Conservation (phyloP, 176 grass and related monocot genomes). For the Zea luxurians region DNA sequence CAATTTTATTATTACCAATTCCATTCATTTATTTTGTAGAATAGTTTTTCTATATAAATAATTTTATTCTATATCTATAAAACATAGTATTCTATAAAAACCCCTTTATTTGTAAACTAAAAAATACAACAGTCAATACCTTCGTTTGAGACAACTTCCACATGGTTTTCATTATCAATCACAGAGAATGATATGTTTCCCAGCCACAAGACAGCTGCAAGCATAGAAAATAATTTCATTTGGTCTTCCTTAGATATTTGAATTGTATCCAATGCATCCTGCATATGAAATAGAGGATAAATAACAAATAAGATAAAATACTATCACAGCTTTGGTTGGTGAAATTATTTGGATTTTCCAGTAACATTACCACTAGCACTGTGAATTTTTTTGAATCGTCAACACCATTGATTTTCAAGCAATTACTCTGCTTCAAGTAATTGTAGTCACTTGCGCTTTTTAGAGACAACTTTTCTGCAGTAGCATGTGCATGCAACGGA, state of each 20-base stretch:
- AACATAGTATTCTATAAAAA: too few species aligned
- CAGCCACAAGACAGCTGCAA: constrained; percentile 81
- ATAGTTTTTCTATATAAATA: too few species aligned
- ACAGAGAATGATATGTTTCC: constrained; percentile 91
- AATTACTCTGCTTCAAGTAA: constrained; percentile 88
- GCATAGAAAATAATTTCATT: constrained; percentile 86
- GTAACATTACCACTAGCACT: constrained; percentile 65
- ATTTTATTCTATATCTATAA: too few species aligned
- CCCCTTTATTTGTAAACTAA: too few species aligned
- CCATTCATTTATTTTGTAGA: too few species aligned
- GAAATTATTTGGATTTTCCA: constrained; percentile 16
- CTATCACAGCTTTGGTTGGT: neutral
- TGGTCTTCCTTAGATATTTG: constrained; percentile 81
- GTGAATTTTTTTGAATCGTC: constrained; percentile 81
- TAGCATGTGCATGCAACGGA: constrained; percentile 26
- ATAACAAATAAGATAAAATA: constrained; percentile 21
- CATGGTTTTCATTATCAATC: constrained; percentile 96
- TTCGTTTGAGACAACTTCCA: constrained; percentile 85
- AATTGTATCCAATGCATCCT: constrained; percentile 79
- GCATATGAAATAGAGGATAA: constrained; percentile 24
- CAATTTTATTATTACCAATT: too few species aligned
- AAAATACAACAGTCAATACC: constrained; percentile 38
- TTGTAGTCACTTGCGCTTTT: constrained; percentile 71
- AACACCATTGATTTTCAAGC: constrained; percentile 80
- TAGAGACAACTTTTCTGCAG: constrained; percentile 80